Base-by-base conservation (phyloP, 176 grass and related monocot genomes). In the Musa schizocarpa region DNA sequence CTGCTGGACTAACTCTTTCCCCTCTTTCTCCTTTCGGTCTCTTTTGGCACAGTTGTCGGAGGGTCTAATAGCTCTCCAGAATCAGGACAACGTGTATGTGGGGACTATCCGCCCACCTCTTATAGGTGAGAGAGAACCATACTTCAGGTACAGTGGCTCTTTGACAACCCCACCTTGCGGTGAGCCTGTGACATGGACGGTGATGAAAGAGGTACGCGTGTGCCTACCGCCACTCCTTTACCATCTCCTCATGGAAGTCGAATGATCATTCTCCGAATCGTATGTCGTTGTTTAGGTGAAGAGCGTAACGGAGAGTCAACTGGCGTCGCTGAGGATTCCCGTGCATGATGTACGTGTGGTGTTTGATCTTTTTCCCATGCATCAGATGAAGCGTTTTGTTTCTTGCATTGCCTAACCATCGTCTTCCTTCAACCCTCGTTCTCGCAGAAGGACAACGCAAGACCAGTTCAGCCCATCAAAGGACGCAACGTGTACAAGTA, bases 161-260 rank as follows among this genome's bases (percentile, higher is more conserved):
- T 26, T 79, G 11, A 79, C 77, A 26, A 79, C 77, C 58, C 52
- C 77, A 2, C 77, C 77, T 21, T 79, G 65, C 65, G 48, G 16
- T 22, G 65, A 70, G 10, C 50, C 50, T 49, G 77, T 79, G 9
- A 58, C 27, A 3, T 79, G 77, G 77, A 79, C 54, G 17, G 51
- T 79, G 1, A 20, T 79, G 64, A 27, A 14, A 14, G 3, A 70
- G 53, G 77, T 78, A 14, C 13, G 6, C 9, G 10, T 1, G 9
- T 17, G 2, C 22, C 2, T 27, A 13, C 9, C 6, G 24, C 1
- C 20, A 58, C 3, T 14, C 7, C 24, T 13, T 24, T 4, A 16
- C 8, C 4, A 73, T 24, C 11, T 24, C 10, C 14, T 13, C 9
- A 53, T 24, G 0, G 8, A 24, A 24, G 48, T 17, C 4, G 71